A percentile compares a stretch with the other conserved stretches of the same genome.
Evolutionary conservation across 192 early-diverging fungal genomes (phyloP).

Genomic region (Gryganskiella cystojenkinii): DNA sequence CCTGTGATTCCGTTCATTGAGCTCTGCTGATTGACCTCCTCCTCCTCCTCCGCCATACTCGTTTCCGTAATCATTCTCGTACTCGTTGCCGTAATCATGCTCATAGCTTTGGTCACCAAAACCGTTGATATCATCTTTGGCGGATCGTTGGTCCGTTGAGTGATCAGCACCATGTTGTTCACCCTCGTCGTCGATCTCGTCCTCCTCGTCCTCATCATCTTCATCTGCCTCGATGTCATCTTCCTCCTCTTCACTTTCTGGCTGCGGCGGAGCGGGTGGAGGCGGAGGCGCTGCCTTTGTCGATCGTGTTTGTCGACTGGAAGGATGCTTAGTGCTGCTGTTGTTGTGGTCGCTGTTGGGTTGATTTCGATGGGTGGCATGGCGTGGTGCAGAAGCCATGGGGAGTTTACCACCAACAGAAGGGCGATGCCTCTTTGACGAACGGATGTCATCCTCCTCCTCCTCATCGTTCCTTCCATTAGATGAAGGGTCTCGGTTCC

Average conservation of each 20-base stretch:
- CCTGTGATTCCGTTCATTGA: not conserved
- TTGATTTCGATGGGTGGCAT: too few species aligned
- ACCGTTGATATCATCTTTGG: too few species aligned
- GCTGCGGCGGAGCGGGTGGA: not conserved
- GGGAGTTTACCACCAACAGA: too few species aligned
- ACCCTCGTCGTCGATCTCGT: slow-evolving; percentile 1
- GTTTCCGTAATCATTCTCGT: slow-evolving; percentile 1
- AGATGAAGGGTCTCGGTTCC: too few species aligned
- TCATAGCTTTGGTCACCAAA: slow-evolving; percentile 1
- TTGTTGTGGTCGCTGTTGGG: too few species aligned
- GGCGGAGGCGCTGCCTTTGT: not conserved
- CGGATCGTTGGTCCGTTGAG: not conserved
- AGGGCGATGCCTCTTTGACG: too few species aligned
- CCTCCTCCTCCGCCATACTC: not conserved
- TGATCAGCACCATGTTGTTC: slow-evolving; percentile 5
- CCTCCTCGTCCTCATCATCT: slow-evolving; percentile 10
- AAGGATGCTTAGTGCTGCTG: too few species aligned
- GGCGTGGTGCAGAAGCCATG: too few species aligned
- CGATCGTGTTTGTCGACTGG: not conserved
- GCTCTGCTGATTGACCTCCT: too few species aligned
- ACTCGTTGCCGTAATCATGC: slow-evolving; percentile 13
- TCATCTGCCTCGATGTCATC: slow-evolving; percentile 9
- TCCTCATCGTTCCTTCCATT: too few species aligned
- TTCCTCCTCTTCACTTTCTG: not conserved
- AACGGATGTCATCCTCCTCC: too few species aligned